These are phyloP conservation scores for Termitomyces sp. DNA, from an alignment of 768 basidiomycete genomes.

Conservation along the genomic window DNA sequence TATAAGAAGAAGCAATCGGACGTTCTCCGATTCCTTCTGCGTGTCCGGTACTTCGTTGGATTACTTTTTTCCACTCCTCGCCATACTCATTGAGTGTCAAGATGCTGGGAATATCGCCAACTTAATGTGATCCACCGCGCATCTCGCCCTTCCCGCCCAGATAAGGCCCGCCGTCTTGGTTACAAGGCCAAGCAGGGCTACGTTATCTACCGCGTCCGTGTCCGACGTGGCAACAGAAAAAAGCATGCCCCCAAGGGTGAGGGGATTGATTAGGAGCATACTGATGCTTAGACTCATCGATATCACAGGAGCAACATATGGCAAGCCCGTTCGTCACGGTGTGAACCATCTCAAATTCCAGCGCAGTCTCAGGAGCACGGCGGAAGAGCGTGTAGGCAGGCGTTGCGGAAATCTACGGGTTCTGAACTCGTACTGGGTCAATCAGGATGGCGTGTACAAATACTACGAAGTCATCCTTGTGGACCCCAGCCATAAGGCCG, in stretches of 20 bases:
- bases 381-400: conserved; percentile 97
- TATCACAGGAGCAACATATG: conserved; percentile 85
- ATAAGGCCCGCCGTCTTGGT: conserved; percentile 97
- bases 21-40: conserved; percentile 95
- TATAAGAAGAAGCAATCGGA: conserved; percentile 99
- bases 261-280: conserved; percentile 14
- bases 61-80: not conserved
- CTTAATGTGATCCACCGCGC: conserved; percentile 98
- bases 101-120: conserved; percentile 99
- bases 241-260: conserved; percentile 96
- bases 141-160: conserved; percentile 95
- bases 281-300: not conserved
- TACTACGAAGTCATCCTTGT: conserved; percentile 99
- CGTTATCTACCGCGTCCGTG: conserved; percentile 95
- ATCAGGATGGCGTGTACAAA: conserved; percentile 98
- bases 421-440: conserved; percentile 98
- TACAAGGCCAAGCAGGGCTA: conserved; percentile 99
- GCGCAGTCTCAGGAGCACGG: conserved; percentile 86
- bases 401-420: conserved; percentile 97
- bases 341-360: conserved; percentile 99
- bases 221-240: conserved; percentile 98
- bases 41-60: conserved; percentile 71
- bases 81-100: conserved; percentile 26
- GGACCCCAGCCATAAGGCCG: conserved; percentile 92
- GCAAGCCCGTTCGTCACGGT: conserved; percentile 99